Evolutionary conservation across 1,284 basidiomycete genomes (phyloP), one percentile per base, ranked within the genome.

Genomic region (Ceraceosorus bombacis): DNA sequence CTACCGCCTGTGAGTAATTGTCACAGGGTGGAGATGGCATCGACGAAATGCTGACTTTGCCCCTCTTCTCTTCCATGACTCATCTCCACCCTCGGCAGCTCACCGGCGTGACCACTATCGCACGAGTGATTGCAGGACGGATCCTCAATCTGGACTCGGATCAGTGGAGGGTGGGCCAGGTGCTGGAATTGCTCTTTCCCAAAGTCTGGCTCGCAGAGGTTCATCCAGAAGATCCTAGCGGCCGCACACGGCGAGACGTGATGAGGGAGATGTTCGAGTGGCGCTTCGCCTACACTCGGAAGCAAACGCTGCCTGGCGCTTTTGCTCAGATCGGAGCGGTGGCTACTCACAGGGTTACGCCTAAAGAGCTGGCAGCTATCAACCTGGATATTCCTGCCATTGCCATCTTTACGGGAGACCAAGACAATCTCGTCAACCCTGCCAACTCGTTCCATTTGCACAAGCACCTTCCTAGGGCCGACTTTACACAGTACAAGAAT

Each of bases 321-420:
- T 62, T 91, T 2, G 88, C 86, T 2, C 89, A 92, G 74, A 85
- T 89, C 82, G 81, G 79, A 5, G 88, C 90, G 0, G 87, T 78
- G 0, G 62, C 88, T 4, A 86, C 85, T 0, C 90, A 92, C 73
- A 73, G 82, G 58, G 85, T 91, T 57, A 77, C 81, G 2, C 79
- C 82, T 0, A 81, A 81, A 0, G 82, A 83, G 1, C 81, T 90
- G 10, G 75, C 76, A 5, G 70, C 70, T 41, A 85, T 92, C 52
- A 83, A 85, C 2, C 71, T 75, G 0, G 79, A 79, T 3, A 82
- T 91, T 12, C 81, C 83, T 8, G 83, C 67, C 46, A 82, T 90
- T 4, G 65, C 82, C 10, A 86, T 92, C 63, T 71, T 90, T 13
- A 88, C 85, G 0, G 90, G 89, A 2, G 86, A 89, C 66, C 77